phyloP scores from a whole-genome alignment of 208 protist species.

The Angomonas ambiguus region DNA sequence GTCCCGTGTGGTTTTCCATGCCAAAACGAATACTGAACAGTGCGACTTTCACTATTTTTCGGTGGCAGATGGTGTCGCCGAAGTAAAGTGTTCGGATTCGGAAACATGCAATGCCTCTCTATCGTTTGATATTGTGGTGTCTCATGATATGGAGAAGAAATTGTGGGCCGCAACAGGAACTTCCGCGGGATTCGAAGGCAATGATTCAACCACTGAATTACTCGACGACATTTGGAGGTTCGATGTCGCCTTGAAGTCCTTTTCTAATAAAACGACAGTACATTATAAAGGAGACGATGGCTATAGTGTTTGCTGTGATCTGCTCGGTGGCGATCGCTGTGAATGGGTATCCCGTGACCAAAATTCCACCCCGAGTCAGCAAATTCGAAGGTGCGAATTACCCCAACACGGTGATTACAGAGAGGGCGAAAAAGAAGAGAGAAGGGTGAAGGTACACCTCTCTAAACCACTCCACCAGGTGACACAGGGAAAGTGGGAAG shows the following conservation, averaged over 20 bases:
- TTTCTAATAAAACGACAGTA: constrained; percentile 22
- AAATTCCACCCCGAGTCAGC: too few species aligned
- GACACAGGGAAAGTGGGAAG: constrained; percentile 47
- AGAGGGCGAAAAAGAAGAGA: neutral
- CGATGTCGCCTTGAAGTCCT: constrained; percentile 27
- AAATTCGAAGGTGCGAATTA: constrained; percentile 15
- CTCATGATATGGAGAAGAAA: neutral
- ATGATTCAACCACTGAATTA: too few species aligned
- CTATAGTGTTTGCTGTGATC: constrained; percentile 79
- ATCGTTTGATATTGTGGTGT: neutral
- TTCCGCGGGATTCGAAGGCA: too few species aligned
- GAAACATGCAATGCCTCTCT: neutral
- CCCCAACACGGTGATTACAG: constrained; percentile 4
- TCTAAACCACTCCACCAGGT: constrained; percentile 62
- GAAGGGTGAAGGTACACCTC: constrained; percentile 8
- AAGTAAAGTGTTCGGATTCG: neutral
- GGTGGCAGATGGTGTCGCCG: neutral
- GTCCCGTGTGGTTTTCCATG: neutral
- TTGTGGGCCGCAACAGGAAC: neutral
- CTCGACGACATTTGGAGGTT: constrained; percentile 68
- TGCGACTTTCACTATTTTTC: neutral
- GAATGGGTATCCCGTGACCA: constrained; percentile 32
- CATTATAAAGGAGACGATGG: constrained; percentile 80
- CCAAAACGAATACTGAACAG: neutral
- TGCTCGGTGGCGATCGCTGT: constrained; percentile 26